Conservation (phyloP, 805 yeast genomes). For the Ogataea paraovalis region DNA sequence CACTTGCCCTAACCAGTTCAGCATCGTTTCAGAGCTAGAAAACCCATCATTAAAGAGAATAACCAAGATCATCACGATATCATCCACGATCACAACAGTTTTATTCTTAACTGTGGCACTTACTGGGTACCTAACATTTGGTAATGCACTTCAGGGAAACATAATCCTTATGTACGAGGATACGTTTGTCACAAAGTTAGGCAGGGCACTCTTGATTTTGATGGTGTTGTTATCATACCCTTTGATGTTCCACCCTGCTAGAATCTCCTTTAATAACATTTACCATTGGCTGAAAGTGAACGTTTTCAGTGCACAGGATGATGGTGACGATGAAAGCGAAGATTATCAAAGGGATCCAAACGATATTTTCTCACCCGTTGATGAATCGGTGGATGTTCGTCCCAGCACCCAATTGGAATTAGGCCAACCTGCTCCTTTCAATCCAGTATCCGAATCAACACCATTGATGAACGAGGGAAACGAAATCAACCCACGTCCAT, state of each 20-base stretch:
- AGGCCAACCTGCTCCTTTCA: background rate
- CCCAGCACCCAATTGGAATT: background rate
- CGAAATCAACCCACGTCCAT: background rate
- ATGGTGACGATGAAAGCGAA: background rate
- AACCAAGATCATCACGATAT: slow-evolving; percentile 37
- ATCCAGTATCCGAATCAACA: background rate
- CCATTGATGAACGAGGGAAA: background rate
- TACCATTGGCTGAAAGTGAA: slow-evolving; percentile 37
- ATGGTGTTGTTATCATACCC: slow-evolving; percentile 80
- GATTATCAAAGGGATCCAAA: background rate
- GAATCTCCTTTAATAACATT: slow-evolving; percentile 70
- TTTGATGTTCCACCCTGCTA: slow-evolving; percentile 75
- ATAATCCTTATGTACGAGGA: slow-evolving; percentile 64
- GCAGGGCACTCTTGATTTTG: slow-evolving; percentile 58
- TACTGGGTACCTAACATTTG: slow-evolving; percentile 70
- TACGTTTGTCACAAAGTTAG: slow-evolving; percentile 44
- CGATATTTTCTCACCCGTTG: background rate
- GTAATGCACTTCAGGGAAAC: slow-evolving; percentile 61
- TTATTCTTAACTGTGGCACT: slow-evolving; percentile 64
- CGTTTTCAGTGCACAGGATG: background rate
- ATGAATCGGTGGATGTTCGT: too few relatives aligned
- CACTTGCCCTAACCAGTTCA: slow-evolving; percentile 79
- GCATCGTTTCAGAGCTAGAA: slow-evolving; percentile 66
- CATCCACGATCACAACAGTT: slow-evolving; percentile 50
- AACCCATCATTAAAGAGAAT: slow-evolving; percentile 49